Evolutionary conservation across 495 filamentous ascomycete species (phyloP).

Genomic region (Penicillium diatomitis): DNA sequence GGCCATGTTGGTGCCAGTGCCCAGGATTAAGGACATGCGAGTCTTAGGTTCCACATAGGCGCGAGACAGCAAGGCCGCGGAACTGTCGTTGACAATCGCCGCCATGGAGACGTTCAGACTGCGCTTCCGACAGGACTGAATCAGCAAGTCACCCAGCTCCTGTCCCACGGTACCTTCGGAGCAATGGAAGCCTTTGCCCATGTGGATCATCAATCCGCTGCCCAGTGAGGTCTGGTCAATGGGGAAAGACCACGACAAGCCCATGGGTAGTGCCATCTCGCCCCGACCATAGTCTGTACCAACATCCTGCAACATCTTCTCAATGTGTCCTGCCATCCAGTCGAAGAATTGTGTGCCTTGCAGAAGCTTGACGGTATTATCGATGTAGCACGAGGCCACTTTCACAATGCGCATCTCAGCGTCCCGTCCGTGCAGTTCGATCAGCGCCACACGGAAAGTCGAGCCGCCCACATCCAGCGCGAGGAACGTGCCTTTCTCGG

Average conservation of each 20-base stretch:
- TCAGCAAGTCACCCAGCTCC: constrained; percentile 51
- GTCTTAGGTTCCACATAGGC: constrained; percentile 58
- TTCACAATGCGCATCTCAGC: constrained; percentile 43
- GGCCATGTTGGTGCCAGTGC: constrained; percentile 81
- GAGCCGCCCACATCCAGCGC: constrained; percentile 61
- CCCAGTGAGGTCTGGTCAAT: constrained; percentile 54
- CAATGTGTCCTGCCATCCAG: constrained; percentile 57
- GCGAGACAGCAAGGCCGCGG: constrained; percentile 70
- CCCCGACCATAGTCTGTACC: constrained; percentile 30
- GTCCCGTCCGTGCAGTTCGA: constrained; percentile 44
- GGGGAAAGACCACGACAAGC: constrained; percentile 62
- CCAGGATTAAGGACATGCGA: constrained; percentile 70
- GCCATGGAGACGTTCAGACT: constrained; percentile 45
- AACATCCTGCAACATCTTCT: constrained; percentile 40
- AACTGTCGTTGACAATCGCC: constrained; percentile 79
- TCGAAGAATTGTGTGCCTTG: constrained; percentile 53
- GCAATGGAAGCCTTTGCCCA: constrained; percentile 61
- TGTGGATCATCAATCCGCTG: constrained; percentile 48
- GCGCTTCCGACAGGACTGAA: constrained; percentile 44
- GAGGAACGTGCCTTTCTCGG: constrained; percentile 51
- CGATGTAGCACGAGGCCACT: constrained; percentile 44
- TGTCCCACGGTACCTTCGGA: constrained; percentile 47
- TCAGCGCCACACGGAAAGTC: constrained; percentile 54
- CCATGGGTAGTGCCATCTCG: constrained; percentile 41
- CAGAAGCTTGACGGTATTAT: constrained; percentile 42